A percentile compares a stretch with the other conserved stretches of the same genome.
phyloP scores from a whole-genome alignment of 768 basidiomycete genomes.

The Panaeolus papilionaceus region DNA sequence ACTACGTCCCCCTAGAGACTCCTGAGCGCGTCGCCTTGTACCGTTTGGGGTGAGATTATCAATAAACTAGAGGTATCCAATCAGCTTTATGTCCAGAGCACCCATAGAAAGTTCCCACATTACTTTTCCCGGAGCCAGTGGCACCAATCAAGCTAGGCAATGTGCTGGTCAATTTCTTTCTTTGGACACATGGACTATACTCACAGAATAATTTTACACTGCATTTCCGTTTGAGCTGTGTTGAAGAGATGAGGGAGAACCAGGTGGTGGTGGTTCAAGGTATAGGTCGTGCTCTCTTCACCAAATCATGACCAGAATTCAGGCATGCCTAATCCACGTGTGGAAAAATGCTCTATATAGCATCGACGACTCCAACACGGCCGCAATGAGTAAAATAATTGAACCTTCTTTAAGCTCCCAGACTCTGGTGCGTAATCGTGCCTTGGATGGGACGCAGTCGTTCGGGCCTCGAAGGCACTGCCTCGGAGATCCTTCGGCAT shows the following conservation, averaged over 20 bases:
- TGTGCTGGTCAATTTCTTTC: background rate
- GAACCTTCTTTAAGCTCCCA: background rate
- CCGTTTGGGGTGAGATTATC: background rate
- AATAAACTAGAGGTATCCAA: background rate
- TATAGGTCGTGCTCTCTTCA: background rate
- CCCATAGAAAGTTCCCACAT: background rate
- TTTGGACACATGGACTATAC: background rate
- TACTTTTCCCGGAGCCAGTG: slow-evolving; percentile 8
- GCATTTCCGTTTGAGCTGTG: background rate
- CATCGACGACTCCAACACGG: background rate
- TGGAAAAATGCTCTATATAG: background rate
- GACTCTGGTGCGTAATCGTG: background rate
- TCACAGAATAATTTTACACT: slow-evolving; percentile 10
- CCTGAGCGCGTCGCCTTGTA: background rate
- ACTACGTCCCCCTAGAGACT: background rate
- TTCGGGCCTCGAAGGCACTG: slow-evolving; percentile 1
- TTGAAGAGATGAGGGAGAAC: background rate
- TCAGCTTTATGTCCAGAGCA: background rate
- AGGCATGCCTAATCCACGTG: background rate
- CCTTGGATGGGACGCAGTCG: background rate
- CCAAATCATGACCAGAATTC: background rate
- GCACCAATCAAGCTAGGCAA: background rate
- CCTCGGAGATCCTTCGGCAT: slow-evolving; percentile 7
- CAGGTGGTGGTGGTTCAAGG: background rate
- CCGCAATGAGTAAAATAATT: background rate